Base-by-base conservation (phyloP, 2,329 filamentous ascomycete species). In the Cladorrhinum sp. region DNA sequence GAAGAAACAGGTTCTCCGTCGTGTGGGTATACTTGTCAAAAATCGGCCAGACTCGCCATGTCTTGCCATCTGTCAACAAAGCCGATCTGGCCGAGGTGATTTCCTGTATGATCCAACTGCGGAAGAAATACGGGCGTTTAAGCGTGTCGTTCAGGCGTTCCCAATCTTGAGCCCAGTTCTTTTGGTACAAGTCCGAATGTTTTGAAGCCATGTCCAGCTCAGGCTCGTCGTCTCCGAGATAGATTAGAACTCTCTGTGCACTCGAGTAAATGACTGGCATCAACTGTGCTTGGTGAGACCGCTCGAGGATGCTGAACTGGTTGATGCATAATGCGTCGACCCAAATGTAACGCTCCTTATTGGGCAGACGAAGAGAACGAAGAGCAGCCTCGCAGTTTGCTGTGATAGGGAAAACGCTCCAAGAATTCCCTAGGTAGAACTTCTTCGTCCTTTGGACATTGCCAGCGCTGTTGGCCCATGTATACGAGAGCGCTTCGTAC, bases 41-140 rank as follows among this genome's bases (percentile, higher is more conserved):
- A 5, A 64, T 57, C 2, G 62, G 62, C 62, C 62, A 64, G 3
- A 50, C 57, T 16, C 58, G 59, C 62, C 59, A 64, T 8, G 57
- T 51, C 8, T 12, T 51, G n/a, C 62, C 57, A 27, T 61, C 45
- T 3, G 60, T 58, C 12, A 64, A 57, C 24, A 58, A 50, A 7
- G 51, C 60, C 38, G 36, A 60, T 29, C 52, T 62, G 10, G 62
- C 62, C 10, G 52, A 56, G 6, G 62, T 60, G 50, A 64, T 64
- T 25, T 64, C 62, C 32, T 64, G 62, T 24, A 64, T 64, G n/a
- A 64, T 64, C 62, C 59, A 64, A 10, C 57, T 58, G 3, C 62
- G 57, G 25, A 64, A 60, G 57, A 62, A 62, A 23, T 64, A 62
- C 12, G 50, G 60, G 6, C 60, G 57, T 36, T 64, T 60, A 24